Evolutionary conservation across 2,329 filamentous ascomycete species (phyloP).

Genomic region (Tothia fuscella): DNA sequence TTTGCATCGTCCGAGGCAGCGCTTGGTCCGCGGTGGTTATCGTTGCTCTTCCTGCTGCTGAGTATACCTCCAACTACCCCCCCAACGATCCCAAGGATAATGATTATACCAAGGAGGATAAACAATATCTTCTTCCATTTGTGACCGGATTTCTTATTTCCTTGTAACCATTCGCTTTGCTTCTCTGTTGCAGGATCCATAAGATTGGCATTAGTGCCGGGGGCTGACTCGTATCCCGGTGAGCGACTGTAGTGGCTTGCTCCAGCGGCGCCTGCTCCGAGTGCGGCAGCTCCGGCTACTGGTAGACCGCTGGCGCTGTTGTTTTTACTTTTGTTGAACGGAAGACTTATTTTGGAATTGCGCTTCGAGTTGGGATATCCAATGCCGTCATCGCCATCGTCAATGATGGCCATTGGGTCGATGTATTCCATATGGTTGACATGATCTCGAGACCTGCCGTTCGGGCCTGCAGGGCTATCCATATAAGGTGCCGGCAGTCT

Average conservation of each 20-base stretch:
- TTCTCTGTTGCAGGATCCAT: slow-evolving; percentile 13
- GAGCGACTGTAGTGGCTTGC: neutral
- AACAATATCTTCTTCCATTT: slow-evolving; percentile 53
- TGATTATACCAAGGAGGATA: slow-evolving; percentile 54
- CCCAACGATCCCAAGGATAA: slow-evolving; percentile 60
- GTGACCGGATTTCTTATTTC: slow-evolving; percentile 32
- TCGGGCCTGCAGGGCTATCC: neutral
- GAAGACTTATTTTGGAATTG: slow-evolving; percentile 49
- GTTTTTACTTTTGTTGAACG: slow-evolving; percentile 32
- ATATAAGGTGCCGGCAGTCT: slow-evolving; percentile 1
- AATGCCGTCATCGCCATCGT: slow-evolving; percentile 81
- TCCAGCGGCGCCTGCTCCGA: neutral
- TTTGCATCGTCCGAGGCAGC: slow-evolving; percentile 52
- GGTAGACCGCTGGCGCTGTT: slow-evolving; percentile 31
- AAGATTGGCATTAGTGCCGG: slow-evolving; percentile 20
- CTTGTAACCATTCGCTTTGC: slow-evolving; percentile 42
- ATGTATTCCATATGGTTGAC: slow-evolving; percentile 45
- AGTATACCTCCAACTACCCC: slow-evolving; percentile 65
- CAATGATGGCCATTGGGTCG: slow-evolving; percentile 68
- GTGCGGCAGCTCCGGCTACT: slow-evolving; percentile 20
- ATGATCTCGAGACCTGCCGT: slow-evolving; percentile 30
- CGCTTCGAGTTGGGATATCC: slow-evolving; percentile 38
- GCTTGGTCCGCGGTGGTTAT: too few relatives aligned
- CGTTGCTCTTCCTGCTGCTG: slow-evolving; percentile 33
- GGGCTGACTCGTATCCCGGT: slow-evolving; percentile 13